Base-by-base conservation (phyloP, 1,284 basidiomycete species). In the Butyriboletus appendiculatus region DNA sequence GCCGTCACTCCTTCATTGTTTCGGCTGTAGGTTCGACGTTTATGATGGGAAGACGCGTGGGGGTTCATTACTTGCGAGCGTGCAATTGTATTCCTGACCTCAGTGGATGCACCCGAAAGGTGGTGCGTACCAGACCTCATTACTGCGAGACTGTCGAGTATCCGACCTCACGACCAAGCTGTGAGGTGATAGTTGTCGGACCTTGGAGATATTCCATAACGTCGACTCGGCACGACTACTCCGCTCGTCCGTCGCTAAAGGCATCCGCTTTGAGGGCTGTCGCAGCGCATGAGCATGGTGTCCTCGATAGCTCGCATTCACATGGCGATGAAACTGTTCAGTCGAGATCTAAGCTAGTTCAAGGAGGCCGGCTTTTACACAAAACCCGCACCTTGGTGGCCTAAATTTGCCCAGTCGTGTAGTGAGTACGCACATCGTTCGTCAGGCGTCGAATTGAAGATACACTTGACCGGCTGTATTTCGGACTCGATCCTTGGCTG, bases 1-100 rank as follows among this genome's bases (percentile, higher is more conserved):
- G 12, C 16, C 50, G 4, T 49, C 52, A 1, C 16, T 64, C 24
- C 59, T 62, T 49, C 64, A 62, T 20, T 46, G 62, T 62, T 56
- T 20, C 55, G 61, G 12, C 26, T 55, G 22, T 30, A 39, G 41
- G 59, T 66, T 30, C 49, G 35, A 52, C 55, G 52, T 10, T 48
- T 66, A 16, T 56, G 65, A 63, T 55, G 63, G 53, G 65, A 65
- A 30, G 67, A 69, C 22, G 52, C 52, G 7, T 67, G 53, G 52
- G 61, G 65, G 11, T 35, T 50, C 9, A n/a, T 66, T 16, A 63
- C 61, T 16, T 62, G 54, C 32, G 4, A 56, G 9, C 55, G 50
- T 39, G 61, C 52, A 20, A 41, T 54, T n/a, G 5, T 43, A 14
- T 28, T 45, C 16, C 15, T 65, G 33, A 37, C 11, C 12, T 37